Evolutionary conservation across 1,284 basidiomycete genomes (phyloP).

Genomic region (Sphaerobolus stellatus): DNA sequence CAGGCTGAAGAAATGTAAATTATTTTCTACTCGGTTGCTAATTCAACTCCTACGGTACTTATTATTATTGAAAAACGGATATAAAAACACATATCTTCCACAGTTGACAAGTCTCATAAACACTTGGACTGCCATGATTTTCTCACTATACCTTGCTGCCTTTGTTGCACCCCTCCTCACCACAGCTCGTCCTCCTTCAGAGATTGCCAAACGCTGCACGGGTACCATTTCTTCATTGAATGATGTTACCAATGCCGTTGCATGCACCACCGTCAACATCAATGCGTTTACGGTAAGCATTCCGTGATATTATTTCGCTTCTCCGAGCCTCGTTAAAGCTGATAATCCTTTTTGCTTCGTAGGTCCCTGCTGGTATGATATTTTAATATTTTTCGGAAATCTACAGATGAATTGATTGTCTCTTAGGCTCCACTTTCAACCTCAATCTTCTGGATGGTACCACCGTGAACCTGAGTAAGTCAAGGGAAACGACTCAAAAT

Average conservation of each 20-base stretch:
- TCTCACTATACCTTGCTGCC: too few relatives aligned
- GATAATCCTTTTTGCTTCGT: background rate
- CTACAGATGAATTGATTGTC: background rate
- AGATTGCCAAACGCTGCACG: conserved; percentile 21
- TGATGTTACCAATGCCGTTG: conserved; percentile 44
- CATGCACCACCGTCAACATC: conserved; percentile 49
- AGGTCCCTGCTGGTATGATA: conserved; percentile 10
- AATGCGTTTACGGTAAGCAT: conserved; percentile 44
- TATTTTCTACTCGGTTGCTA: too few relatives aligned
- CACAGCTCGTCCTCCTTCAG: conserved; percentile 1
- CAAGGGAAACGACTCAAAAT: background rate
- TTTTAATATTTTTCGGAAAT: background rate
- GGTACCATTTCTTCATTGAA: conserved; percentile 43
- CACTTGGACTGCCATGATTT: too few relatives aligned
- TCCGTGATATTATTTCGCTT: background rate
- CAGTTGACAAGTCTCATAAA: too few relatives aligned
- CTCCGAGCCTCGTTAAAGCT: background rate
- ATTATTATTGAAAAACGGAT: too few relatives aligned
- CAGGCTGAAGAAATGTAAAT: too few relatives aligned
- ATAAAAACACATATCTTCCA: too few relatives aligned
- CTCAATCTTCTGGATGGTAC: conserved; percentile 41
- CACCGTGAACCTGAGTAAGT: conserved; percentile 46
- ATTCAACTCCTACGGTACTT: too few relatives aligned
- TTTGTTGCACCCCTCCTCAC: too few relatives aligned
- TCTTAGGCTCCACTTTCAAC: conserved; percentile 24